Conservation (phyloP, 805 yeast genomes). For the Candida schatavii region DNA sequence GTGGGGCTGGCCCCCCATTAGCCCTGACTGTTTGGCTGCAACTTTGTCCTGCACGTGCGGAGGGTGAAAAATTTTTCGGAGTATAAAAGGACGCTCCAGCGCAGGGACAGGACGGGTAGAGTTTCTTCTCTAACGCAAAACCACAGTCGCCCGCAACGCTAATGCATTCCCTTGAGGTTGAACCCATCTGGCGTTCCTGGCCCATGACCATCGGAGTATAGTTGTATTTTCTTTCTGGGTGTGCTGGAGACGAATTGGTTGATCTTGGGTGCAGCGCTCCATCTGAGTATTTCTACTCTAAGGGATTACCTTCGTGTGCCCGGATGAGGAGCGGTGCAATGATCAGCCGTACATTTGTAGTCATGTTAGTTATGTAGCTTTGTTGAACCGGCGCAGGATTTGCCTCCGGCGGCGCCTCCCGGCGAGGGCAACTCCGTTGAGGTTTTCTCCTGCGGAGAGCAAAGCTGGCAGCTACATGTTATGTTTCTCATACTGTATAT, state of each 20-base stretch:
- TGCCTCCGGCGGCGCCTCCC: too few relatives aligned
- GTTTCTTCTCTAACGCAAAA: constrained; percentile 51
- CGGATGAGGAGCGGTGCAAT: constrained; percentile 70
- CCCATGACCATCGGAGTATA: constrained; percentile 67
- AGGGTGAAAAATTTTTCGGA: too few relatives aligned
- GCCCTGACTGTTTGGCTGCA: too few relatives aligned
- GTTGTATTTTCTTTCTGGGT: constrained; percentile 45
- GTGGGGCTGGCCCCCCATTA: too few relatives aligned
- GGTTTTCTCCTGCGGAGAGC: too few relatives aligned
- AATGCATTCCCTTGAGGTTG: constrained; percentile 71
- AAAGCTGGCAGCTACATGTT: too few relatives aligned
- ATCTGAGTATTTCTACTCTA: constrained; percentile 51
- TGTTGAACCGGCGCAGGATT: too few relatives aligned
- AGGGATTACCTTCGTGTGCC: constrained; percentile 76
- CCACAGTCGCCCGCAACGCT: constrained; percentile 62
- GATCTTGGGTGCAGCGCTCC: constrained; percentile 77
- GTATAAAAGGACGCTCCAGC: constrained; percentile 13
- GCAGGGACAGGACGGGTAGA: too few relatives aligned
- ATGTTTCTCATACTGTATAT: too few relatives aligned
- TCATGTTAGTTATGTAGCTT: too few relatives aligned
- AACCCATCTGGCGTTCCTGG: constrained; percentile 60
- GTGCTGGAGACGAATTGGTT: constrained; percentile 62
- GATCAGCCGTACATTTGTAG: constrained; percentile 52
- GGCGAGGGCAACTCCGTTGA: too few relatives aligned
- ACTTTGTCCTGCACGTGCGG: too few relatives aligned